These are phyloP conservation scores for Dillenia suffruticosa DNA, from an alignment of 164 flowering plant genomes.

Conservation along the genomic window DNA sequence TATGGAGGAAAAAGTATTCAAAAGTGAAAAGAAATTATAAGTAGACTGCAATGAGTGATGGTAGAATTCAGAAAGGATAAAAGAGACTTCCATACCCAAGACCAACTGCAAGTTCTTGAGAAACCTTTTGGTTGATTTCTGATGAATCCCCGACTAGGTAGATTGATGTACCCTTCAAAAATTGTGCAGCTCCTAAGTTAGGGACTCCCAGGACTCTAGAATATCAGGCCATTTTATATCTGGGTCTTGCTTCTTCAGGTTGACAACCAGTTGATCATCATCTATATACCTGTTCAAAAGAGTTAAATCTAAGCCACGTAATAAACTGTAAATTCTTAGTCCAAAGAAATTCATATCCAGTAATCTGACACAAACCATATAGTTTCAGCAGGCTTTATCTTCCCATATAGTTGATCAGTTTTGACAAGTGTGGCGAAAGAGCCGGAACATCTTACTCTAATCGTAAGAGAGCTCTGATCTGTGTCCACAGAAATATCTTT, in stretches of 20 bases:
- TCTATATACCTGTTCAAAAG: conserved; percentile 69
- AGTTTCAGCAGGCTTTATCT: conserved; percentile 88
- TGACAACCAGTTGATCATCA: conserved; percentile 83
- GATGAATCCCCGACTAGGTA: conserved; percentile 86
- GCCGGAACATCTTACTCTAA: conserved; percentile 40
- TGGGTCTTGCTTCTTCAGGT: conserved; percentile 78
- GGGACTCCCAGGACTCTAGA: conserved; percentile 90
- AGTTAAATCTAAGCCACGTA: not conserved
- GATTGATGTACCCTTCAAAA: conserved; percentile 83
- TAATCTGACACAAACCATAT: conserved; percentile 61
- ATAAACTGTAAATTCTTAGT: not conserved
- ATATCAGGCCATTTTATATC: conserved; percentile 94
- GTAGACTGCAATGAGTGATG: no score
- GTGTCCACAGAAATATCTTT: conserved; percentile 64
- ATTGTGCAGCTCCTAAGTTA: conserved; percentile 60
- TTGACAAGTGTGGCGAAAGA: conserved; percentile 54
- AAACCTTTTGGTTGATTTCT: conserved; percentile 77
- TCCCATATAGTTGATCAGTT: conserved; percentile 61
- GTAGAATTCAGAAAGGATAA: not conserved
- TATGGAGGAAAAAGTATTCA: no score
- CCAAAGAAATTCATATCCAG: not conserved
- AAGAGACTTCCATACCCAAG: conserved; percentile 54
- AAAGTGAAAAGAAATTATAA: no score
- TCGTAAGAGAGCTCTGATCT: conserved; percentile 51
- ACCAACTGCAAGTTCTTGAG: conserved; percentile 83